Percentiles rank a stretch among this genome's conserved stretches.
Evolutionary conservation across 176 grass and related monocot genomes (phyloP).

Genomic region (Juncus inflexus): DNA sequence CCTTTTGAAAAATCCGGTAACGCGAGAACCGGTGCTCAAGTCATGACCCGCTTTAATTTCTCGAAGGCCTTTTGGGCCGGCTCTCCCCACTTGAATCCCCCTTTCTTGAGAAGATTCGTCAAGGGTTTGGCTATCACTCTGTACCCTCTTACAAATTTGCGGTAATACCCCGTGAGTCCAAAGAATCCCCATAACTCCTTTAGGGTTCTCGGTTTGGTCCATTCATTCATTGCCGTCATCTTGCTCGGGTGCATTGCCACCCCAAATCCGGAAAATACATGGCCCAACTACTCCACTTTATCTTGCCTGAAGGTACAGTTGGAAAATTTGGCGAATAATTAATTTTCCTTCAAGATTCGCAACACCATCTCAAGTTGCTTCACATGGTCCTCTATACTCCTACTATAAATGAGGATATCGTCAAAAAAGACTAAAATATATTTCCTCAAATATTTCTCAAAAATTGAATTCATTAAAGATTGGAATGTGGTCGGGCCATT

Average conservation of each 20-base stretch:
- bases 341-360: background rate
- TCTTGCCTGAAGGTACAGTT: background rate
- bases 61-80: background rate
- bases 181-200: background rate
- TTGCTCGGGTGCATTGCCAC: background rate
- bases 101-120: background rate
- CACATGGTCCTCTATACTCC: background rate
- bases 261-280: background rate
- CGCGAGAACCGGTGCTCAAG: background rate
- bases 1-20: background rate
- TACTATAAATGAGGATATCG: conserved; percentile 1
- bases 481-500: background rate
- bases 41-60: background rate
- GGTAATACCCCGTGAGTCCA: background rate
- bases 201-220: background rate
- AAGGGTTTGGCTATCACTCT: background rate
- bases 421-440: conserved; percentile 2
- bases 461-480: background rate
- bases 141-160: conserved; percentile 2
- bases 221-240: background rate
- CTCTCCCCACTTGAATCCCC: background rate
- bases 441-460: background rate
- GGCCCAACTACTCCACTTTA: background rate
- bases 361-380: background rate
- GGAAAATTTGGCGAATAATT: background rate